Percentiles rank a stretch among this genome's conserved stretches.
Conservation (phyloP, 2,329 filamentous ascomycete genomes). For the Neobulgaria alba region DNA sequence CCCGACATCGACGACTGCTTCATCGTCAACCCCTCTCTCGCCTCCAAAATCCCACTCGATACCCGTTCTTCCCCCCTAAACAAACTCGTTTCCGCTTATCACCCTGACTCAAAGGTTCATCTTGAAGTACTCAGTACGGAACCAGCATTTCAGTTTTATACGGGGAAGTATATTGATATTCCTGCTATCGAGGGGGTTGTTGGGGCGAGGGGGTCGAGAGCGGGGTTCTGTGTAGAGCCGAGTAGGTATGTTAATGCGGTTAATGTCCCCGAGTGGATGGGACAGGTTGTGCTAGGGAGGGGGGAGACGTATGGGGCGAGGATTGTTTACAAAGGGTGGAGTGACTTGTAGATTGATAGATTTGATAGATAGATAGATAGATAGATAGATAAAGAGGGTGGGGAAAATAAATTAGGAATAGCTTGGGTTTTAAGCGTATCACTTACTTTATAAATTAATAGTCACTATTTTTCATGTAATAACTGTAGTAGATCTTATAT, state of each 20-base stretch:
- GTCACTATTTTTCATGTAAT: too few species aligned
- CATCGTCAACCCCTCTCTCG: slow-evolving; percentile 43
- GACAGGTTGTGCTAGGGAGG: slow-evolving; percentile 72
- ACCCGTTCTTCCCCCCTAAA: slow-evolving; percentile 49
- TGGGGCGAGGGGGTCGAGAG: slow-evolving; percentile 51
- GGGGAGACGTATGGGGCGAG: slow-evolving; percentile 74
- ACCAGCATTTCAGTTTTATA: slow-evolving; percentile 96
- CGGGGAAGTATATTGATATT: slow-evolving; percentile 75
- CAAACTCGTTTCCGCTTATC: slow-evolving; percentile 62
- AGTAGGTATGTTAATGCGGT: slow-evolving; percentile 83
- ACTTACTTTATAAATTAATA: too few species aligned
- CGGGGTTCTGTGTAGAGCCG: slow-evolving; percentile 88
- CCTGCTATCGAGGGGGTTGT: slow-evolving; percentile 54
- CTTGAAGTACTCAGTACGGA: slow-evolving; percentile 87
- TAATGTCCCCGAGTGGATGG: slow-evolving; percentile 73
- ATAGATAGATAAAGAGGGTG: too few species aligned
- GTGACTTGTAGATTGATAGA: slow-evolving; percentile 35
- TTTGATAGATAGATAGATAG: too few species aligned
- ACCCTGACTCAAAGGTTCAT: slow-evolving; percentile 66
- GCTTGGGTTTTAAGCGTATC: too few species aligned
- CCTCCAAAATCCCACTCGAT: slow-evolving; percentile 38
- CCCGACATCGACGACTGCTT: slow-evolving; percentile 90
- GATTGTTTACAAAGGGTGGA: slow-evolving; percentile 82
- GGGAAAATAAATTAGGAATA: too few species aligned
- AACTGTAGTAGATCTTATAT: too few species aligned